These are phyloP conservation scores for Lanmaoa rubissima DNA, from an alignment of 768 basidiomycete species.

Conservation along the genomic window DNA sequence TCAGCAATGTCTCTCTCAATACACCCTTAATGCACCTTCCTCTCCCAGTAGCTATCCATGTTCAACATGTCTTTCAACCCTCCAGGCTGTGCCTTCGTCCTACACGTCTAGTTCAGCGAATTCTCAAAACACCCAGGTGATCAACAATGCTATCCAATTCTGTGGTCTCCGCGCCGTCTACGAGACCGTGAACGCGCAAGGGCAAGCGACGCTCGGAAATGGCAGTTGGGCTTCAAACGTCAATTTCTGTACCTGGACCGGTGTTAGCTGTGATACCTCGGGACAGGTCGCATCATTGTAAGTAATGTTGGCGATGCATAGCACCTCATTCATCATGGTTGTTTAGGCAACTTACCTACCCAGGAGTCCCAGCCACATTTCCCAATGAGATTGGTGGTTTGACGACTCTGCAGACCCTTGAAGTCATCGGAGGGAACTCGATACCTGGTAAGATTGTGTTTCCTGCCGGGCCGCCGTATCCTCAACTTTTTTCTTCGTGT, in stretches of 20 bases:
- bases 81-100: constrained; percentile 39
- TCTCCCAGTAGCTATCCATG: constrained; percentile 46
- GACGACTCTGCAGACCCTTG: constrained; percentile 37
- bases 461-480: neutral
- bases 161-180: constrained; percentile 47
- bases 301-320: constrained; percentile 15
- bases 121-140: constrained; percentile 32
- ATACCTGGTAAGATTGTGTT: constrained; percentile 39
- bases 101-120: constrained; percentile 30
- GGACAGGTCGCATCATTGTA: constrained; percentile 43
- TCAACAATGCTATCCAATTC: constrained; percentile 43
- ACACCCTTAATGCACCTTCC: constrained; percentile 42
- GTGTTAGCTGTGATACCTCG: constrained; percentile 42
- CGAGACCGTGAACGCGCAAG: constrained; percentile 35
- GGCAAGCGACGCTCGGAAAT: constrained; percentile 39
- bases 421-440: constrained; percentile 40
- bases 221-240: constrained; percentile 46
- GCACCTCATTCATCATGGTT: neutral
- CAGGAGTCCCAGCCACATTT: constrained; percentile 45
- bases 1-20: constrained; percentile 46
- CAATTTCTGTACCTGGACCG: constrained; percentile 47
- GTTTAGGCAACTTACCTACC: constrained; percentile 40
- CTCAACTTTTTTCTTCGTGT: neutral
- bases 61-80: constrained; percentile 40
- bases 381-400: constrained; percentile 43